Percentiles rank a stretch among this genome's conserved stretches.
phyloP scores from a whole-genome alignment of 140 eudicot genomes.

The Flaveria floridana region DNA sequence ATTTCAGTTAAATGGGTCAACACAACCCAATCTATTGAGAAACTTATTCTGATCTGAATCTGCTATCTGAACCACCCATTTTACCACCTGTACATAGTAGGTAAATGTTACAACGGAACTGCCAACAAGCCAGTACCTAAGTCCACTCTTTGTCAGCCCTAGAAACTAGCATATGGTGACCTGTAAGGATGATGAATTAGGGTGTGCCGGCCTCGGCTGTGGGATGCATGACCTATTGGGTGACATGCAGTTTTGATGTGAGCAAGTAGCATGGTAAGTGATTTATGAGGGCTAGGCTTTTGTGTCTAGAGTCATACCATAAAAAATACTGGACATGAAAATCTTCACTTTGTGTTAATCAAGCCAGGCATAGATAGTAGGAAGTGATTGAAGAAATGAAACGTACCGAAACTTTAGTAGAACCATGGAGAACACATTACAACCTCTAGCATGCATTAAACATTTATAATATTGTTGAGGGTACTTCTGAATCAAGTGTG shows the following conservation, averaged over 20 bases:
- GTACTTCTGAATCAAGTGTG: slow-evolving; percentile 1
- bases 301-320: too few relatives aligned
- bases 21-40: too few relatives aligned
- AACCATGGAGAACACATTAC: background rate
- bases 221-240: background rate
- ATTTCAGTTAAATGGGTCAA: background rate
- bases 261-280: too few relatives aligned
- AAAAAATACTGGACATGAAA: too few relatives aligned
- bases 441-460: background rate
- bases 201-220: background rate
- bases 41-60: too few relatives aligned
- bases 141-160: background rate
- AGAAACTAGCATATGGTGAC: background rate
- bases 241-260: background rate
- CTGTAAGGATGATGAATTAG: background rate
- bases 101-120: too few relatives aligned
- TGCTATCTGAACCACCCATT: too few relatives aligned
- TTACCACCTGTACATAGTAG: too few relatives aligned
- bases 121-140: too few relatives aligned
- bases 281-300: too few relatives aligned
- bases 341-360: too few relatives aligned
- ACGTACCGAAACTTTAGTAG: background rate
- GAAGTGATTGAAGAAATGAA: background rate
- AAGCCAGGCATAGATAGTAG: too few relatives aligned
- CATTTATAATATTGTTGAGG: slow-evolving; percentile 2